Percentiles rank a stretch among this genome's conserved stretches.
phyloP scores from a whole-genome alignment of 345 rosid species.

The Lagerstroemia speciosa region DNA sequence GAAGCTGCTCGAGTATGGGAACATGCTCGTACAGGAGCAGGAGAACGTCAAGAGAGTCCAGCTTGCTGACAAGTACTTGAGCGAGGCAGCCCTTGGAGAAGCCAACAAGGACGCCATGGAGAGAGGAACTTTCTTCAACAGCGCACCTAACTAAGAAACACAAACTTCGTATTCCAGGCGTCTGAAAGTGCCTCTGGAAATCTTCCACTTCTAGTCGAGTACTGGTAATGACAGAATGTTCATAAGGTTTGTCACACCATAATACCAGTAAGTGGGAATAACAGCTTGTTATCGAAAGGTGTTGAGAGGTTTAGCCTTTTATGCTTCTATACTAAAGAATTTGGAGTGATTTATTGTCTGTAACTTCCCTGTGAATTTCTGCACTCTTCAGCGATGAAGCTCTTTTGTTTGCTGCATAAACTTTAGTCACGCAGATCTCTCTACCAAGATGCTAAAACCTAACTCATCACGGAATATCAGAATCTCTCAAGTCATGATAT shows the following conservation, averaged over 20 bases:
- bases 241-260: neutral
- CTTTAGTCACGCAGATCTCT: neutral
- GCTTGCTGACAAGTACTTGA: slow-evolving; percentile 20
- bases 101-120: slow-evolving; percentile 19
- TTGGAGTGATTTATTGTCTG: neutral
- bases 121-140: slow-evolving; percentile 12
- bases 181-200: neutral
- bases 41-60: slow-evolving; percentile 24
- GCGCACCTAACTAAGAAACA: neutral
- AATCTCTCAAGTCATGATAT: too few relatives aligned
- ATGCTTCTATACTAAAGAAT: neutral
- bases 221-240: neutral
- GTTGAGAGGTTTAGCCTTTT: neutral
- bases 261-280: neutral
- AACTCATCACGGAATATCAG: too few relatives aligned
- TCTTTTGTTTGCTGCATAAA: neutral
- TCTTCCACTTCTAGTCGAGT: neutral
- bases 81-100: slow-evolving; percentile 18
- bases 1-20: slow-evolving; percentile 21
- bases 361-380: neutral
- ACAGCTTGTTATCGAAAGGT: neutral
- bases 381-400: neutral
- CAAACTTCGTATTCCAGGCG: neutral
- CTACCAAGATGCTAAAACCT: neutral
- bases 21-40: slow-evolving; percentile 20